Conservation (phyloP, 116 monocot species). For the Cymodocea nodosa region DNA sequence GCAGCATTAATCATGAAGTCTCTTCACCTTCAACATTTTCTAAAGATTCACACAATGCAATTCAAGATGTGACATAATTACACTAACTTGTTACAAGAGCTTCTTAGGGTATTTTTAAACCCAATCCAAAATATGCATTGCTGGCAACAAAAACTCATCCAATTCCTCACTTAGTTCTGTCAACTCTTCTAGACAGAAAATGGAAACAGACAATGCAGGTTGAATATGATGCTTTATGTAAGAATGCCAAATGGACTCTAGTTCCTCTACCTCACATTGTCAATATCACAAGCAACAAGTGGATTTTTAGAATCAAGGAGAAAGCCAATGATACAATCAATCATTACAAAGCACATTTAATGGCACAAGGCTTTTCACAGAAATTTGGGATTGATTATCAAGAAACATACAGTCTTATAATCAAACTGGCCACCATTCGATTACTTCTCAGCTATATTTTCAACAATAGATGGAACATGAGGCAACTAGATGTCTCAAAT, state of each 20-base stretch:
- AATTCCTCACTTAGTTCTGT: too few species aligned
- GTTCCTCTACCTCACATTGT: not conserved
- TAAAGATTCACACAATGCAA: too few species aligned
- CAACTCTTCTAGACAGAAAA: not conserved
- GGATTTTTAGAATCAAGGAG: not conserved
- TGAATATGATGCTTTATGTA: not conserved
- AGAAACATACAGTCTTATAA: not conserved
- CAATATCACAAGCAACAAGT: too few species aligned
- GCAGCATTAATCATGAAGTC: too few species aligned
- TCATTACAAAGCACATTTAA: not conserved
- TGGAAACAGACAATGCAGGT: not conserved
- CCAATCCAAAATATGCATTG: too few species aligned
- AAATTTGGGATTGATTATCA: not conserved
- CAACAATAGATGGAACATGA: not conserved
- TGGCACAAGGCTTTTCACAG: not conserved
- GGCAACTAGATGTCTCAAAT: not conserved
- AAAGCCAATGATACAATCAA: not conserved
- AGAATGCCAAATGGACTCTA: not conserved
- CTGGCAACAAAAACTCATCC: too few species aligned
- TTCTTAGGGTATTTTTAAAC: too few species aligned
- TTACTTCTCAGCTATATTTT: not conserved
- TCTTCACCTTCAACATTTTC: too few species aligned
- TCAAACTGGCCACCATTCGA: not conserved
- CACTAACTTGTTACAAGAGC: too few species aligned
- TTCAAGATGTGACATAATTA: too few species aligned